Evolutionary conservation across 768 basidiomycete genomes (phyloP).

Genomic region (Coprinopsis sp.): DNA sequence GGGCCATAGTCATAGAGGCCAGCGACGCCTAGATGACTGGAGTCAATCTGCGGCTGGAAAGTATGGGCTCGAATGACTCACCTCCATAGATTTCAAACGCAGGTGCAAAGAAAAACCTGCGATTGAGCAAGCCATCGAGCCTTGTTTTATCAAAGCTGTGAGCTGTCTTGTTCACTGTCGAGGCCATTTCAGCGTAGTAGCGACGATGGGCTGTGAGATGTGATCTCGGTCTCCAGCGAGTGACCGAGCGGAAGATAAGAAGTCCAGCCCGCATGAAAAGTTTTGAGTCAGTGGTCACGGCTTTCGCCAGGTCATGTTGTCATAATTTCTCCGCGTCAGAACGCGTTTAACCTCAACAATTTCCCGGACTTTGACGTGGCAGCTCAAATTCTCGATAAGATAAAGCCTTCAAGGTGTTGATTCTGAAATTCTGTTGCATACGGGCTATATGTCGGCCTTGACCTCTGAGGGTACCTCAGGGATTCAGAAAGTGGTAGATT

Average conservation of each 20-base stretch:
- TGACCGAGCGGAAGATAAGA: conserved; percentile 17
- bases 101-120: conserved; percentile 96
- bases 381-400: too few species aligned
- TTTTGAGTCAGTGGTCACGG: conserved; percentile 17
- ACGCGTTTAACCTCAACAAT: not conserved
- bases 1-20: conserved; percentile 98
- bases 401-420: too few species aligned
- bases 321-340: not conserved
- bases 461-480: too few species aligned
- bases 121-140: conserved; percentile 80
- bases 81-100: conserved; percentile 99
- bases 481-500: too few species aligned
- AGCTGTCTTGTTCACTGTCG: conserved; percentile 68
- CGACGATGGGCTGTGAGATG: conserved; percentile 27
- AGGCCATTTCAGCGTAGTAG: conserved; percentile 26
- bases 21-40: conserved; percentile 66
- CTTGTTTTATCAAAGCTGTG: conserved; percentile 84
- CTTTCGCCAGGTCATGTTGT: conserved; percentile 14
- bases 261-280: conserved; percentile 25
- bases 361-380: not conserved
- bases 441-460: too few species aligned
- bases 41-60: conserved; percentile 6
- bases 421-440: too few species aligned
- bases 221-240: conserved; percentile 23
- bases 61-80: conserved; percentile 33